phyloP scores from a whole-genome alignment of 23 red algal genomes.

The Gracilaria gracilis region DNA sequence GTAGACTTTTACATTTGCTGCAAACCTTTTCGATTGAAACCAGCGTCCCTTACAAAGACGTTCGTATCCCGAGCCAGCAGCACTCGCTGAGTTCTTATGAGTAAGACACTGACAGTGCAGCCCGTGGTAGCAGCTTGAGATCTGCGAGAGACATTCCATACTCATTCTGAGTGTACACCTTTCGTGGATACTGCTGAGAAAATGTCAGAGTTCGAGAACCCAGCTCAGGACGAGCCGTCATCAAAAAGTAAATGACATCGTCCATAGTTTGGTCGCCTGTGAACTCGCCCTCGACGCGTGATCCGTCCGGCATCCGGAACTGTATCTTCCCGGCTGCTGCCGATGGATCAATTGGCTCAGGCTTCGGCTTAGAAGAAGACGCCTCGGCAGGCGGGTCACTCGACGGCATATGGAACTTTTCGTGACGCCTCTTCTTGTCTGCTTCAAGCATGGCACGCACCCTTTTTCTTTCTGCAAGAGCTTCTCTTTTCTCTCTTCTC shows the following conservation, averaged over 20 bases:
- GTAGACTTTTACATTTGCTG: background rate
- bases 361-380: slow-evolving; percentile 13
- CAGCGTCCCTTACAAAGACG: background rate
- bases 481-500: slow-evolving; percentile 72
- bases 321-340: slow-evolving; percentile 70
- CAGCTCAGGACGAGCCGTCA: slow-evolving; percentile 70
- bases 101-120: slow-evolving; percentile 71
- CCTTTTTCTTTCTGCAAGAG: slow-evolving; percentile 63
- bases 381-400: slow-evolving; percentile 38
- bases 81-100: slow-evolving; percentile 14
- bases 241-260: slow-evolving; percentile 68
- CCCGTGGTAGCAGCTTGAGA: slow-evolving; percentile 82
- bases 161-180: slow-evolving; percentile 73
- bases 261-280: slow-evolving; percentile 62
- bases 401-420: slow-evolving; percentile 60
- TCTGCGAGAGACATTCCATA: slow-evolving; percentile 61
- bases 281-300: slow-evolving; percentile 77
- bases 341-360: slow-evolving; percentile 1
- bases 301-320: slow-evolving; percentile 93
- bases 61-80: background rate
- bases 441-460: slow-evolving; percentile 83
- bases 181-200: slow-evolving; percentile 81
- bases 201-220: slow-evolving; percentile 51
- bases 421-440: slow-evolving; percentile 71
- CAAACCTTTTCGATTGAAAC: background rate